Evolutionary conservation across 1,139 yeast species (phyloP), one percentile per base, ranked within the genome.

Genomic region (Kurtzmaniella natalensis): DNA sequence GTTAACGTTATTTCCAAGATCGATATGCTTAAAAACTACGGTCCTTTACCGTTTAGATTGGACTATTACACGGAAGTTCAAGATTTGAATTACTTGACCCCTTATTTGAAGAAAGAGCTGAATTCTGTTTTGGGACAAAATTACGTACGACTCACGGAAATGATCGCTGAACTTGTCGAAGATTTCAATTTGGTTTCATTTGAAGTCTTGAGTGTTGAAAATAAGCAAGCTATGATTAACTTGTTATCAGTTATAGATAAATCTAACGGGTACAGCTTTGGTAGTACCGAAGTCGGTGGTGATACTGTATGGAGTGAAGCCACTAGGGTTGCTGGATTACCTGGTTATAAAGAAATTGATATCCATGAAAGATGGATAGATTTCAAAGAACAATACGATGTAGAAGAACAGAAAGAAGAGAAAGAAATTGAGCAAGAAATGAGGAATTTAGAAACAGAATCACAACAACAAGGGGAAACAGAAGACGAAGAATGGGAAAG

Each of bases 301-400:
- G 99, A 94, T 53, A 76, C 94, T 0, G 79, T 92, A 3, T 94
- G 98, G 98, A 84, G 89, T 11, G 96, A 89, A 47, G 96, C 96
- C 0, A 75, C 92, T 1, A 70, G 98, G 42, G 92, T 85, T 46
- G 78, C 81, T 5, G 85, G 88, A 2, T 58, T 64, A 35, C 67
- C 71, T 0, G 76, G 72, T 3, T 48, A 47, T 30, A 70, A 67
- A 33, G 65, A 61, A 14, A 67, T 81, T 5, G 96, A 89, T 52
- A 76, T 88, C 5, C 98, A 94, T 46, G 98, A 94, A 46, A 68
- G 99, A 41, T 94, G 99, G 99, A 76, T 94, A 9, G 96, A 87
- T 37, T 71, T 79, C 44, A 92, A 89, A 52, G 83, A 76, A 25
- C 65, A 64, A 34, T 88, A 84, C 54, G 97, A 92, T 44, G 68